Conservation (phyloP, 164 flowering plant genomes). For the Vitis amurensis region DNA sequence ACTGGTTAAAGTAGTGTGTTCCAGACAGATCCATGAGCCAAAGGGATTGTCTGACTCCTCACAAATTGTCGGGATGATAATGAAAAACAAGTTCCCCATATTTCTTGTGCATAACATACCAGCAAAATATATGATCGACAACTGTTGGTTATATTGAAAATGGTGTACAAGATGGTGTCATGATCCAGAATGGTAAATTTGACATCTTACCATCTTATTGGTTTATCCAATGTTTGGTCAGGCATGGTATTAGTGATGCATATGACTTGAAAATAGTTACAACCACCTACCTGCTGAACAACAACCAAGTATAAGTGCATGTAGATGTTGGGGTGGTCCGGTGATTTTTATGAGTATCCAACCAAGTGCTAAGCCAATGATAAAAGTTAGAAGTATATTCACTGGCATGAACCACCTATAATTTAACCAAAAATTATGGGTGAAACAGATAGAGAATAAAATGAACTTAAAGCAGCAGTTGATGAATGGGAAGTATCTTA, state of each 20-base stretch:
- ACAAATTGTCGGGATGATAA: background rate
- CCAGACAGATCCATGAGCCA: background rate
- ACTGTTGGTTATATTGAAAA: too few relatives aligned
- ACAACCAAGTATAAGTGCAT: constrained; percentile 10
- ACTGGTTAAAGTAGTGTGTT: too few relatives aligned
- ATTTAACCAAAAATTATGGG: too few relatives aligned
- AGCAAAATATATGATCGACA: too few relatives aligned
- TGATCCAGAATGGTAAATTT: too few relatives aligned
- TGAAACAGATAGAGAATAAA: background rate
- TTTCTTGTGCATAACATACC: background rate
- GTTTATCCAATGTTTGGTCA: too few relatives aligned
- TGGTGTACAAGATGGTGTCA: too few relatives aligned
- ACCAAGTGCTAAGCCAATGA: constrained; percentile 9
- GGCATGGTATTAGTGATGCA: too few relatives aligned
- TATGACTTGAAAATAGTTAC: too few relatives aligned
- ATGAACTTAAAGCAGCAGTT: background rate
- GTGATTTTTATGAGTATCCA: constrained; percentile 7
- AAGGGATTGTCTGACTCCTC: constrained; percentile 1
- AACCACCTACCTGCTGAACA: constrained; percentile 10
- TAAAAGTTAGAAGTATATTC: constrained; percentile 10
- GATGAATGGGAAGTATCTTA: background rate
- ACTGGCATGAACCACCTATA: constrained; percentile 22
- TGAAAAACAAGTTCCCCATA: constrained; percentile 2
- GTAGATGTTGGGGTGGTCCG: background rate
- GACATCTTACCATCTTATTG: too few relatives aligned